Conservation (phyloP, 1,284 basidiomycete genomes). For the Papiliotrema laurentii region DNA sequence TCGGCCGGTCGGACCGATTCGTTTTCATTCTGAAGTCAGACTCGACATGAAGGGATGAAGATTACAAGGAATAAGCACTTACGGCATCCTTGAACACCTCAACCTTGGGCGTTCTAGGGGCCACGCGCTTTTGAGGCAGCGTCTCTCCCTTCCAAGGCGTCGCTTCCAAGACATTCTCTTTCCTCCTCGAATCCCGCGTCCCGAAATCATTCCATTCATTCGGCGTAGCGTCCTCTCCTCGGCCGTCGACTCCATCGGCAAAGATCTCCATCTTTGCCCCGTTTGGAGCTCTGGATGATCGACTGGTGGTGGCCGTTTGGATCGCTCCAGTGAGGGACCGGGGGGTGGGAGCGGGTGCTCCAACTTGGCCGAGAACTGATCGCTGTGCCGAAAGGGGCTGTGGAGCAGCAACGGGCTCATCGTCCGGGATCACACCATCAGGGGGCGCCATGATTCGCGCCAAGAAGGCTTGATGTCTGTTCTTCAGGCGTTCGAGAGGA, state of each 20-base stretch:
- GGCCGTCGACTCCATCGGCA: conserved; percentile 31
- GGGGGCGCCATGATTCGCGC: conserved; percentile 57
- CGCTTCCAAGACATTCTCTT: conserved; percentile 52
- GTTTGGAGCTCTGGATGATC: conserved; percentile 30
- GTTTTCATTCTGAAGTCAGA: conserved; percentile 19
- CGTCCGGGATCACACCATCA: conserved; percentile 35
- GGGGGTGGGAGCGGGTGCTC: conserved; percentile 11
- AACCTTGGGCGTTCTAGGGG: conserved; percentile 50
- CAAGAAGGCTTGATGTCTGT: conserved; percentile 76
- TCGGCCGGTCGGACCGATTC: conserved; percentile 25
- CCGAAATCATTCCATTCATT: conserved; percentile 52
- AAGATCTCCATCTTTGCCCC: conserved; percentile 50
- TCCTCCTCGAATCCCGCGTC: conserved; percentile 49
- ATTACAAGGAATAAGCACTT: conserved; percentile 16
- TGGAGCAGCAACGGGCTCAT: conserved; percentile 22
- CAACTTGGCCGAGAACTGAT: conserved; percentile 30
- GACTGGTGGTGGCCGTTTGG: conserved; percentile 23
- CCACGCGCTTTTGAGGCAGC: conserved; percentile 41
- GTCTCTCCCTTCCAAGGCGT: conserved; percentile 52
- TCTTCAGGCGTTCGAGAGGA: conserved; percentile 79
- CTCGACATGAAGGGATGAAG: neutral
- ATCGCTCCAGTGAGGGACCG: conserved; percentile 21
- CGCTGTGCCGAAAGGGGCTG: conserved; percentile 17
- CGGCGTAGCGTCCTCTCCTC: conserved; percentile 19
- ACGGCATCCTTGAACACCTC: conserved; percentile 53